These are phyloP conservation scores for Penicillium hordei DNA, from an alignment of 2,329 filamentous ascomycete species.

Conservation along the genomic window DNA sequence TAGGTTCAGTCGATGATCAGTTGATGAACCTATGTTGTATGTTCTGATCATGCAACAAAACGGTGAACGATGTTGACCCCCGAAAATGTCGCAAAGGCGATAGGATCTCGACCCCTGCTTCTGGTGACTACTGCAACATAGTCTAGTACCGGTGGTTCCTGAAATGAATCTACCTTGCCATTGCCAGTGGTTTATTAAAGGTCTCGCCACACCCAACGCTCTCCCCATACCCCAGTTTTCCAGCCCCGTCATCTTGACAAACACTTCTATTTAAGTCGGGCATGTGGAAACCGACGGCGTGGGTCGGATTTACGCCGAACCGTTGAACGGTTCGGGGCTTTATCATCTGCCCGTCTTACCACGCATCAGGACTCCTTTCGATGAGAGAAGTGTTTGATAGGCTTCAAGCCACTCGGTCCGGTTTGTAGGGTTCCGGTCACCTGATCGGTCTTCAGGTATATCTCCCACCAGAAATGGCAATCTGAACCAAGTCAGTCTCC, in stretches of 20 bases:
- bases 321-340: conserved; percentile 2
- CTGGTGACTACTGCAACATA: too few species aligned
- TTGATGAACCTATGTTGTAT: not conserved
- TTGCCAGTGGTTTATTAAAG: not conserved
- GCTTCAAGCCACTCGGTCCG: conserved; percentile 22
- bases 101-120: not conserved
- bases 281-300: conserved; percentile 8
- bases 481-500: conserved; percentile 14
- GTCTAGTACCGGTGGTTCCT: not conserved
- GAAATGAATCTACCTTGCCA: not conserved
- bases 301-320: conserved; percentile 14
- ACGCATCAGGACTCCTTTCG: not conserved
- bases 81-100: not conserved
- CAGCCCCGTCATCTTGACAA: not conserved
- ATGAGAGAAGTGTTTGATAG: conserved; percentile 9
- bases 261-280: conserved; percentile 7
- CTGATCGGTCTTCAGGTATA: conserved; percentile 25
- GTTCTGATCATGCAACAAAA: not conserved
- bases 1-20: not conserved
- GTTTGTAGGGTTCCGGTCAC: conserved; percentile 22
- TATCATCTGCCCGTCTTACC: conserved; percentile 10
- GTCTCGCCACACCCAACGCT: not conserved
- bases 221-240: not conserved
- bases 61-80: too few species aligned
- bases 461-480: conserved; percentile 18